These are phyloP conservation scores for Penicillium sumatraense DNA, from an alignment of 2,329 filamentous ascomycete genomes.

Conservation along the genomic window DNA sequence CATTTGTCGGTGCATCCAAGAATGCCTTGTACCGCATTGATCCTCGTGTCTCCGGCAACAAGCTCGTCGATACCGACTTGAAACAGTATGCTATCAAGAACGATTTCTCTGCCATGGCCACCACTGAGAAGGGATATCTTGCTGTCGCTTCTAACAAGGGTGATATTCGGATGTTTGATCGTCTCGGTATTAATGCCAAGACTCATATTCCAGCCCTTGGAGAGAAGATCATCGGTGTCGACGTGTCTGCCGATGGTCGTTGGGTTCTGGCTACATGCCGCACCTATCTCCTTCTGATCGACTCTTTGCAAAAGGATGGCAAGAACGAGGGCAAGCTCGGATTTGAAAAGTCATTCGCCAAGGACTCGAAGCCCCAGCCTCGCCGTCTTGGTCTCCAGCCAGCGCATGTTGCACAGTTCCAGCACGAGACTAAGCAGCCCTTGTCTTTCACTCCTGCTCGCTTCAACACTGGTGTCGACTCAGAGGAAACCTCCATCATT, in stretches of 20 bases:
- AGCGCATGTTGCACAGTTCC: conserved; percentile 93
- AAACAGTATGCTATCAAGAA: conserved; percentile 98
- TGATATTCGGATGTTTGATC: conserved; percentile 94
- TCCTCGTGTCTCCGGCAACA: conserved; percentile 84
- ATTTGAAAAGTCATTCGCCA: conserved; percentile 90
- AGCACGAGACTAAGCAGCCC: conserved; percentile 88
- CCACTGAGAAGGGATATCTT: conserved; percentile 95
- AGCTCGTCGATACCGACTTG: conserved; percentile 88
- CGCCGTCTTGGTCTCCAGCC: conserved; percentile 87
- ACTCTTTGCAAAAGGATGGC: conserved; percentile 85
- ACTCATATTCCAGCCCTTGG: conserved; percentile 94
- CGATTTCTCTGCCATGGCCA: conserved; percentile 91
- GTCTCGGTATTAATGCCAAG: conserved; percentile 95
- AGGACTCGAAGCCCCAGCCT: conserved; percentile 91
- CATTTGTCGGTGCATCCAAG: conserved; percentile 88
- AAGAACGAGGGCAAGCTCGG: conserved; percentile 99
- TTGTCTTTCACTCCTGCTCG: conserved; percentile 88
- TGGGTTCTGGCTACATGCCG: conserved; percentile 95
- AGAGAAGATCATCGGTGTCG: conserved; percentile 91
- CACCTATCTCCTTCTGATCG: conserved; percentile 92
- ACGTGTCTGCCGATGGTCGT: conserved; percentile 92
- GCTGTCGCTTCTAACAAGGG: conserved; percentile 98
- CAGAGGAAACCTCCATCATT: conserved; percentile 89
- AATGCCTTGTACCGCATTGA: conserved; percentile 95
- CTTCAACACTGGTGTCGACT: conserved; percentile 86